These are phyloP conservation scores for Colletotrichum lindemuthianum DNA, from an alignment of 2,329 filamentous ascomycete genomes.

Conservation along the genomic window DNA sequence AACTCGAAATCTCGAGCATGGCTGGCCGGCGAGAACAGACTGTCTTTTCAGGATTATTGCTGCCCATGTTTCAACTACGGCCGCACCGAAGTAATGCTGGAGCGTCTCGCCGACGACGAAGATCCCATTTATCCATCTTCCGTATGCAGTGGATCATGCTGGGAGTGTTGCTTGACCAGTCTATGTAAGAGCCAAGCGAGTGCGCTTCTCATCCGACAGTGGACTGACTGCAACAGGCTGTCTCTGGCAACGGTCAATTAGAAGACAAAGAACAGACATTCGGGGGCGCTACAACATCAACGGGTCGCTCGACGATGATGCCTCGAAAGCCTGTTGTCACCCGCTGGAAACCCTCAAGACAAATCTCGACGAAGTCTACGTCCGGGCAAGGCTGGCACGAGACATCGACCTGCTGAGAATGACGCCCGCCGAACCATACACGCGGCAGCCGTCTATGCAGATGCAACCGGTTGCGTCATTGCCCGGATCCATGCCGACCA, in stretches of 20 bases:
- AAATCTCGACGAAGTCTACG: slow-evolving; percentile 22
- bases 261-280: slow-evolving; percentile 18
- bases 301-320: slow-evolving; percentile 6
- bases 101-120: slow-evolving; percentile 24
- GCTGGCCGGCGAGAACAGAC: slow-evolving; percentile 3
- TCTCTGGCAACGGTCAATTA: slow-evolving; percentile 5
- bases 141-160: slow-evolving; percentile 14
- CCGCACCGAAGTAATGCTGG: slow-evolving; percentile 23
- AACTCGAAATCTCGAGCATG: not conserved
- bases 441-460: not conserved
- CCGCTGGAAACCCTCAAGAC: slow-evolving; percentile 17
- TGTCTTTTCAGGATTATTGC: slow-evolving; percentile 1
- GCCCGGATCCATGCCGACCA: too few species aligned
- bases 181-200: not conserved
- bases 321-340: slow-evolving; percentile 13
- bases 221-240: slow-evolving; percentile 13
- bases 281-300: slow-evolving; percentile 24
- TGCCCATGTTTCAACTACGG: slow-evolving; percentile 22
- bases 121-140: slow-evolving; percentile 23
- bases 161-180: slow-evolving; percentile 14
- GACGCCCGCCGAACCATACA: not conserved
- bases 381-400: slow-evolving; percentile 27
- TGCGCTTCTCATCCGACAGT: not conserved
- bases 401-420: not conserved
- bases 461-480: not conserved